These are phyloP conservation scores for Bipolaris gigantea DNA, from an alignment of 2,329 filamentous ascomycete species.

Conservation along the genomic window DNA sequence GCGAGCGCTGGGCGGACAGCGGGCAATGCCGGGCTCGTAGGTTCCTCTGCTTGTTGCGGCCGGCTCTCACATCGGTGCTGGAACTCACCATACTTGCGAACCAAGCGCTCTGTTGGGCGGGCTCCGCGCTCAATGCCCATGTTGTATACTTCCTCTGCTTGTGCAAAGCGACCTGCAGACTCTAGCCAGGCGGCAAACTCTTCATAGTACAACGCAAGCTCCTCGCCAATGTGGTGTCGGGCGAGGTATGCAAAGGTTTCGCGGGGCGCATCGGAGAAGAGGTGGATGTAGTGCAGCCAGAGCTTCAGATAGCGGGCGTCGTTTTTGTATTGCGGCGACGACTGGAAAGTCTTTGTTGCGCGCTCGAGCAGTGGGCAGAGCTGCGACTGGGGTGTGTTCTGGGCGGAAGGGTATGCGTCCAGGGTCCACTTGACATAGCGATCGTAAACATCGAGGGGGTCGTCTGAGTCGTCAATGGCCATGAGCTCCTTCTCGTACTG, in stretches of 20 bases:
- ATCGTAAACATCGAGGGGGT: conserved; percentile 93
- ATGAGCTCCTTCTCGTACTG: conserved; percentile 85
- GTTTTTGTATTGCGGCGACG: conserved; percentile 87
- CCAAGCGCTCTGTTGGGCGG: conserved; percentile 74
- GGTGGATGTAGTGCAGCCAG: conserved; percentile 90
- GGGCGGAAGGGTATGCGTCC: conserved; percentile 90
- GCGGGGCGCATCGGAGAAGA: conserved; percentile 90
- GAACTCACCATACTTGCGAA: conserved; percentile 92
- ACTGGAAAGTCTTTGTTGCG: conserved; percentile 86
- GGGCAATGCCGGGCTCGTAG: conserved; percentile 84
- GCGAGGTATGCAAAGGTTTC: conserved; percentile 92
- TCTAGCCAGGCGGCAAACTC: conserved; percentile 96
- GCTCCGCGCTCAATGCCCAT: conserved; percentile 88
- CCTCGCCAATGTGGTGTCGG: conserved; percentile 83
- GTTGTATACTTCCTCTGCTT: conserved; percentile 92
- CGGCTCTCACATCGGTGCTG: conserved; percentile 74
- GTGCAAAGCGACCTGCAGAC: conserved; percentile 76
- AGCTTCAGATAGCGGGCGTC: conserved; percentile 90
- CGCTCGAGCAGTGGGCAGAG: conserved; percentile 86
- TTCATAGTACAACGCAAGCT: conserved; percentile 90
- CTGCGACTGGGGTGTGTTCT: conserved; percentile 89
- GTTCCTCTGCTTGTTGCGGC: conserved; percentile 63
- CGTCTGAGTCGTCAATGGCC: conserved; percentile 81
- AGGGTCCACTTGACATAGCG: conserved; percentile 97
- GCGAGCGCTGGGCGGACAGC: conserved; percentile 80